Evolutionary conservation across 768 basidiomycete species (phyloP).

Genomic region (Candolleomyces aberdarensis): DNA sequence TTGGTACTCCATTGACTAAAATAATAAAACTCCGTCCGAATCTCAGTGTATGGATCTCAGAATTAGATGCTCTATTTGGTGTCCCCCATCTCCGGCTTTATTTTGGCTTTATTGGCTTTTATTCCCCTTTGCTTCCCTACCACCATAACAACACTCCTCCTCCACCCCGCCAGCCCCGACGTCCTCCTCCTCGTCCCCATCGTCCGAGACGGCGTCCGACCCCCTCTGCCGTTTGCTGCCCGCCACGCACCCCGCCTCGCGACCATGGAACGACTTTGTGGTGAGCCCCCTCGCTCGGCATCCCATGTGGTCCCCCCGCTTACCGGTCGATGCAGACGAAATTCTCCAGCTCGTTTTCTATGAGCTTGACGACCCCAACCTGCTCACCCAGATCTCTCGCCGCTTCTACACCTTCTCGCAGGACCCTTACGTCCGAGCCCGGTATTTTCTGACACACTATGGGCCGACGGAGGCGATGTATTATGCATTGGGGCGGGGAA

Average conservation of each 20-base stretch:
- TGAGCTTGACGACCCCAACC: slow-evolving; percentile 62
- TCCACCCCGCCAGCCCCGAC: neutral
- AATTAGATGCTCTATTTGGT: slow-evolving; percentile 19
- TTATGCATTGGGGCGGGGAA: slow-evolving; percentile 72
- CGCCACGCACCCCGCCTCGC: slow-evolving; percentile 13
- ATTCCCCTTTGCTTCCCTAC: slow-evolving; percentile 18
- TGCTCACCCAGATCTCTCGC: slow-evolving; percentile 54
- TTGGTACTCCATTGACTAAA: slow-evolving; percentile 38
- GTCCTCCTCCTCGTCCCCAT: neutral
- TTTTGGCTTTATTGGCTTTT: slow-evolving; percentile 4
- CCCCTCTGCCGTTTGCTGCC: slow-evolving; percentile 9
- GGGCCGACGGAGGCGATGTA: slow-evolving; percentile 69
- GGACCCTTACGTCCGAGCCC: slow-evolving; percentile 74
- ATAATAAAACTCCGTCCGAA: slow-evolving; percentile 48
- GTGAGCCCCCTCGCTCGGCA: slow-evolving; percentile 37
- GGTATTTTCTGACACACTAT: slow-evolving; percentile 74
- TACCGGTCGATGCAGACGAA: slow-evolving; percentile 41
- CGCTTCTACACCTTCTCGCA: slow-evolving; percentile 61
- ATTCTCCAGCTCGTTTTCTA: slow-evolving; percentile 72
- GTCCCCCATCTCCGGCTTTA: slow-evolving; percentile 25
- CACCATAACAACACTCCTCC: slow-evolving; percentile 19
- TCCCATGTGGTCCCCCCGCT: slow-evolving; percentile 11
- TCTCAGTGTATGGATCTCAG: slow-evolving; percentile 20
- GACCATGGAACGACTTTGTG: slow-evolving; percentile 64
- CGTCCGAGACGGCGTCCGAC: slow-evolving; percentile 4